Evolutionary conservation across 2,329 filamentous ascomycete species (phyloP), one percentile per base, ranked within the genome.

Genomic region (Dryadomyces quercivorus): DNA sequence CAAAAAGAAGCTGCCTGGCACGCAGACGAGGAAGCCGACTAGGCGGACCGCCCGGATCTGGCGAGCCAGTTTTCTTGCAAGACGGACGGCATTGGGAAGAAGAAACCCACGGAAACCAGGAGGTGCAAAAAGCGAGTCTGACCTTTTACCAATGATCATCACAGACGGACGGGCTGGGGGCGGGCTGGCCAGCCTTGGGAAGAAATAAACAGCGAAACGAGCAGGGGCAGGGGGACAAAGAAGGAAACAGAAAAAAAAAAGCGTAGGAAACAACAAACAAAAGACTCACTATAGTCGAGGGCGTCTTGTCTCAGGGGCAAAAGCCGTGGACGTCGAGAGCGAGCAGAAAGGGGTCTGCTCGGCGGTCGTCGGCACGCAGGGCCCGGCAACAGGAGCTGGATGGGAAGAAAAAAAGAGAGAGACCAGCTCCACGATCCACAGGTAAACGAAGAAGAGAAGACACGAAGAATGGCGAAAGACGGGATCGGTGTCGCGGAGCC

Each of bases 81-180:
- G 45, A 47, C 5, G 18, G 46, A n/a, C 26, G 31, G 31, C 36
- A 20, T 18, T 10, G 31, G 22, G 31, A 50, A 31, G n/a, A 21
- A 58, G 58, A n/a, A 38, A 13, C 22, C 52, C 55, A 58, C 34
- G n/a, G 38, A 65, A 63, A 68, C 71, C 70, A 68, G 71, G 67
- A 65, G 62, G 61, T 64, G 58, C 58, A 50, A 43, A 26, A 46
- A 26, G 53, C 61, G 66, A 66, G 68, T 74, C 71, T 61, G 70
- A 72, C 70, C 71, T 74, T 74, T 74, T 74, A 74, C 71, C 71
- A 71, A 64, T 60, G 64, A 56, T 70, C 71, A 73, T 74, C 71
- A 73, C 63, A 51, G 70, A 71, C 70, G 66, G 45, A 1, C 10
- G 44, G 16, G 3, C 2, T 7, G 16, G 34, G 21, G 31, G 26